Base-by-base conservation (phyloP, 1,139 yeast species). In the Neolecta irregularis region DNA sequence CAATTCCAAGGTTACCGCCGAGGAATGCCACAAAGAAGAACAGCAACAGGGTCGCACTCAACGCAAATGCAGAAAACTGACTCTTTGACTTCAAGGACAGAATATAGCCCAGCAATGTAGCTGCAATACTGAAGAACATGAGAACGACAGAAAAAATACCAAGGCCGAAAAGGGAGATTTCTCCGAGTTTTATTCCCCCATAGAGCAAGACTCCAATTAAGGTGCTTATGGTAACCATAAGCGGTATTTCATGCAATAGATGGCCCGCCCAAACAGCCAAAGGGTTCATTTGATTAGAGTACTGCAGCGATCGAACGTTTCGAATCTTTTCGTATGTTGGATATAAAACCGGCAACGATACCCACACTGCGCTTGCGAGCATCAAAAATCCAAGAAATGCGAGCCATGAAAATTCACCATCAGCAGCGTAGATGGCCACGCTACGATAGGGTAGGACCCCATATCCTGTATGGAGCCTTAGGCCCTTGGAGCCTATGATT, bases 21-120 rank as follows among this genome's bases (percentile, higher is more conserved):
- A 56, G 44, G 42, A 54, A 57, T 9, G 52, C 40, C 29, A 56
- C 37, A 34, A 56, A 50, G 32, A 48, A 49, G 3, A 46, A 44
- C 13, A 57, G 56, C 26, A 54, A 57, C 26, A 47, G 45, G 6
- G 56, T 54, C 4, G 59, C 60, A 1, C 53, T 46, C 6, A 49
- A 37, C 2, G 61, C 61, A 47, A 57, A 56, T 1, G 61, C 60
- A 2, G 61, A 57, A 20, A 56, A 42, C 36, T 55, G 58, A 7
- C 57, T 49, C 18, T 45, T 42, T 22, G 54, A 55, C 31, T 56
- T 41, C 26, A 56, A 40, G 13, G 61, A 57, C 8, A 56, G 35
- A 24, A 48, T 49, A 36, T 48, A 56, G 3, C 58, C 46, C 6
- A 54, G 37, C 16, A 54, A 41, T 25, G 48, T 45, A 2, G 58